Conservation (phyloP, 768 basidiomycete genomes). For the Phlegmacium glaucopus region DNA sequence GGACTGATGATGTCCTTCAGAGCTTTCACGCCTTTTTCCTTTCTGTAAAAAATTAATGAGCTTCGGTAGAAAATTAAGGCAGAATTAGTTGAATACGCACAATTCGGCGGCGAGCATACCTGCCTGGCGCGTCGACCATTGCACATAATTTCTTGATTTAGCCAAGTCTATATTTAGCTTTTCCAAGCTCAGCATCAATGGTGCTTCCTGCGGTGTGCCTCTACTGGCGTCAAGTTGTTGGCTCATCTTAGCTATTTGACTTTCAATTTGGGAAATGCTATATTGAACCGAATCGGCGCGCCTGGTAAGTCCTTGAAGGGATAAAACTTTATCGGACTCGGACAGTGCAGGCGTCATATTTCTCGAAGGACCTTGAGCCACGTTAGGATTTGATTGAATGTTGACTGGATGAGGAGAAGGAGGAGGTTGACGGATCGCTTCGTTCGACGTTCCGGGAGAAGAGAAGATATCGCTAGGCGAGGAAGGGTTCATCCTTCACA, state of each 20-base stretch:
- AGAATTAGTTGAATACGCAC: background rate
- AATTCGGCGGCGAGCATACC: background rate
- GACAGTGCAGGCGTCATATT: constrained; percentile 3
- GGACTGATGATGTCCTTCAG: constrained; percentile 6
- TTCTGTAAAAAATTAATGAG: constrained; percentile 1
- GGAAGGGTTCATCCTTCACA: constrained; percentile 38
- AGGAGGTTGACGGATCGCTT: constrained; percentile 47
- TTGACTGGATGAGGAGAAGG: constrained; percentile 43
- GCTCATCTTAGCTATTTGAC: background rate
- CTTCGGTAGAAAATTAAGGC: background rate
- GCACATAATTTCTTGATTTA: constrained; percentile 35
- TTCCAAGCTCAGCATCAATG: constrained; percentile 9
- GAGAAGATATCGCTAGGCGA: constrained; percentile 45
- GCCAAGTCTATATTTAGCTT: constrained; percentile 24
- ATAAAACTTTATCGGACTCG: background rate
- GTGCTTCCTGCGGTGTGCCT: constrained; percentile 12
- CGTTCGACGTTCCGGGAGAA: constrained; percentile 39
- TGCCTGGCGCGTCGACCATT: constrained; percentile 26
- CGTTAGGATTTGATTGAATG: constrained; percentile 9
- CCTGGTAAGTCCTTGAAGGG: background rate
- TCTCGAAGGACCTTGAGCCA: background rate
- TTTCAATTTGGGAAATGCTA: constrained; percentile 10
- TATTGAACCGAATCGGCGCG: constrained; percentile 6
- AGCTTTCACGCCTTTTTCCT: constrained; percentile 8
- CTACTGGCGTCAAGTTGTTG: constrained; percentile 1